Evolutionary conservation across 441 rosid genomes (phyloP), one percentile per base, ranked within the genome.

Genomic region (Populus tomentosa): DNA sequence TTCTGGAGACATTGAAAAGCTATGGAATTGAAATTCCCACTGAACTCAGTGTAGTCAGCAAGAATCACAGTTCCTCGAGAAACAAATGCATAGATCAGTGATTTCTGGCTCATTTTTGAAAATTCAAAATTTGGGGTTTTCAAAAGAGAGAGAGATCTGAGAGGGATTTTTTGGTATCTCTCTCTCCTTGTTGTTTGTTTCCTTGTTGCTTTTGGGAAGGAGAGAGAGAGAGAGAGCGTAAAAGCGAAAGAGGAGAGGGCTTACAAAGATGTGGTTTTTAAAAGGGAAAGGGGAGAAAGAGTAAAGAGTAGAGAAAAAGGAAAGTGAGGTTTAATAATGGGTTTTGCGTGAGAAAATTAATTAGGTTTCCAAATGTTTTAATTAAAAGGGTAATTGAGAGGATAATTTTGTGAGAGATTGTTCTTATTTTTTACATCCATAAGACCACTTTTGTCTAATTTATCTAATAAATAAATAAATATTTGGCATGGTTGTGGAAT

Each of bases 1-100:
- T 91, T 90, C 87, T 90, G 97, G 21, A 94, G 94, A 85, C 97
- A 89, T 84, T 94, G 95, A 35, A 82, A 83, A 14, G 98, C 97
- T 63, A 92, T 89, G 62, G 92, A 79, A 3, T 86, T 77, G 87
- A 92, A 89, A 64, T 94, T 94, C 35, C 94, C 97, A 10, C 84
- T 86, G 83, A 87, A 90, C 73, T 92, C 95, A 0, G 95, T 89
- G 81, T 84, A 86, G 80, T 94, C 97, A 0, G 90, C 93, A 14
- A 94, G 87, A 70, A 92, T 71, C 42, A 88, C 90, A 1, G 84
- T 87, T 1, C 94, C 95, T 0, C 95, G 83, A 0, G 95, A 77
- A 14, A 90, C 95, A 80, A 92, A 92, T 59, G 89, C 85, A 84
- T 92, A 94, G 88, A 94, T 90, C 92, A 92, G 83, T 66, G 92